Evolutionary conservation across 2,329 filamentous ascomycete species (phyloP), one percentile per base, ranked within the genome.

Genomic region (Nigrospora osmanthi): DNA sequence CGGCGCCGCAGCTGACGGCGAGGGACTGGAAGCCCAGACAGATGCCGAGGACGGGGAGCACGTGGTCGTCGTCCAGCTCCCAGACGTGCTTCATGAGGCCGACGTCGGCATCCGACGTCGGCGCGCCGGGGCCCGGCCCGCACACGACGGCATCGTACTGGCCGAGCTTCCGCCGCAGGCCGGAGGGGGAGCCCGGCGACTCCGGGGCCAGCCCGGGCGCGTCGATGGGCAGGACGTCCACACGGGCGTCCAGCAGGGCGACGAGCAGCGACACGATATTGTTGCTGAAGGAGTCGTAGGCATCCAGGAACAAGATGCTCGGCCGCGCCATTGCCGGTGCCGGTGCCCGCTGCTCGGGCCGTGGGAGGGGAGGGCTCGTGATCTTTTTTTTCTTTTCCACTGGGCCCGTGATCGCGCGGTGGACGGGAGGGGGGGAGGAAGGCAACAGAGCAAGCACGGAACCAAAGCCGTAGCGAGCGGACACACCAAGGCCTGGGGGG

Each of bases 211-310:
- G 68, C 43, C 75, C 68, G 3, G 71, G 62, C n/a, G 71, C 71
- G 56, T 88, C 87, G 54, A 94, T 89, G 50, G 78, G 80, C 47
- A 95, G 72, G 37, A 86, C 78, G 38, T 78, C 77, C 32, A 95
- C 83, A 14, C 82, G 71, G 16, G 78, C 85, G 47, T 75, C 68
- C 10, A 95, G 73, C 4, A 80, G 73, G 4, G 83, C 80, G 54
- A 85, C 78, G 39, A 97, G 74, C 32, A 95, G 78, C 6, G 87
- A 83, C 43, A 94, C 81, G 57, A 97, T 93, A 68, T 96, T 97
- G 68, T 95, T 90, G 45, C 89, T 88, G 67, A 96, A 98, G 36
- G 90, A 96, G 69, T 98, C 93, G 66, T 95, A 95, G 50, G 91
- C 90, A 64, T 97, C 93, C 54, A 98, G 75, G 67, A 95, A 95